Conservation (phyloP, 176 grass and related monocot species). For the Cenchrus fungigraminus region DNA sequence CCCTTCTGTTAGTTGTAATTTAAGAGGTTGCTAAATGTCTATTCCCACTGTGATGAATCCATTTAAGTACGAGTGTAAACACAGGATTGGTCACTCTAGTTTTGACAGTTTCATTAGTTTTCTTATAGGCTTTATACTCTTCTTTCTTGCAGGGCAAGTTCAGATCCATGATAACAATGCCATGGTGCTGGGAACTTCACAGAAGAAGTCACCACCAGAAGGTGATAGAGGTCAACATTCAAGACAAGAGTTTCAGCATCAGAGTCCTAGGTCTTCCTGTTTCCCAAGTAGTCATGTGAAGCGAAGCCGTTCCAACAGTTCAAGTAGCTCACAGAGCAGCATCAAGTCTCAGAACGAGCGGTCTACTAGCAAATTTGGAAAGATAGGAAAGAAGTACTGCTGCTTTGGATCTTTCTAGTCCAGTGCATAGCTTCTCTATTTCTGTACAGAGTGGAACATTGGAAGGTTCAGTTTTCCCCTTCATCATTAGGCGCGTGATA, state of each 20-base stretch:
- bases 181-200: not conserved
- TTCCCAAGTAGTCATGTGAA: conserved; percentile 28
- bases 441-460: conserved; percentile 36
- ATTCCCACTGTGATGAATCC: not conserved
- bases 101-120: not conserved
- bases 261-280: conserved; percentile 22
- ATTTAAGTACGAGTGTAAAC: not conserved
- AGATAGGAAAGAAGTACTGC: conserved; percentile 57
- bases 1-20: not conserved
- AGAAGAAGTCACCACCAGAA: conserved; percentile 10
- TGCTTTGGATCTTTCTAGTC: conserved; percentile 52
- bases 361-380: conserved; percentile 43
- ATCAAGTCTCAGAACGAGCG: conserved; percentile 18
- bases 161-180: conserved; percentile 20
- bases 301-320: conserved; percentile 33
- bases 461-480: conserved; percentile 7
- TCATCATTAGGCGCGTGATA: not conserved
- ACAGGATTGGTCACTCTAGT: not conserved
- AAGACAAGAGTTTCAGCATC: not conserved
- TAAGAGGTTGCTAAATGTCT: not conserved
- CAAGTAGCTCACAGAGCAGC: conserved; percentile 28
- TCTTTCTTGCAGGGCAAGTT: conserved; percentile 31
- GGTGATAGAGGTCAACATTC: conserved; percentile 13
- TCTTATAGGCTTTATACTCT: not conserved
- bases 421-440: conserved; percentile 6